Percentiles rank a stretch among this genome's conserved stretches.
phyloP scores from a whole-genome alignment of 306 rosid species.

The Gastrolobium villosum region DNA sequence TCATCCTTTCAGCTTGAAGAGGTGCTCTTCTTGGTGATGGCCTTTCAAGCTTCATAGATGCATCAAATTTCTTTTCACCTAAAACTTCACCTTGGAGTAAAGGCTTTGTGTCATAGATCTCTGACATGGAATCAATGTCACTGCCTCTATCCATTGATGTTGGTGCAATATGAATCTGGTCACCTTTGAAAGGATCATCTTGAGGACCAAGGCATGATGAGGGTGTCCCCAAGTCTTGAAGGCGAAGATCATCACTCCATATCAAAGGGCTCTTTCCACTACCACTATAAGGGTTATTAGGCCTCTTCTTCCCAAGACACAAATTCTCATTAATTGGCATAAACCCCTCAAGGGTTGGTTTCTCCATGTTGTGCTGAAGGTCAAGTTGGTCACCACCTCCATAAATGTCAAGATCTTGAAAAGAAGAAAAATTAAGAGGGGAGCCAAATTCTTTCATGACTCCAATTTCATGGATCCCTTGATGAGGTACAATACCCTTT shows the following conservation, averaged over 20 bases:
- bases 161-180: constrained; percentile 70
- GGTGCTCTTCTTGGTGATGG: constrained; percentile 79
- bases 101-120: constrained; percentile 79
- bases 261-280: constrained; percentile 87
- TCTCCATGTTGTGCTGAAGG: constrained; percentile 70
- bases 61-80: constrained; percentile 65
- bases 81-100: constrained; percentile 57
- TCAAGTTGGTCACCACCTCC: constrained; percentile 78
- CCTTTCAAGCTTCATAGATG: constrained; percentile 77
- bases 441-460: constrained; percentile 76
- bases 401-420: constrained; percentile 90
- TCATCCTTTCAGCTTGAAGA: constrained; percentile 70
- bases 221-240: constrained; percentile 83
- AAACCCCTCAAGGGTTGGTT: constrained; percentile 66
- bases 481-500: constrained; percentile 63
- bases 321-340: constrained; percentile 56
- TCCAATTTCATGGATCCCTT: constrained; percentile 68
- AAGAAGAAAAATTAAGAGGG: constrained; percentile 78
- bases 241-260: constrained; percentile 93
- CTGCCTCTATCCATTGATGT: constrained; percentile 65
- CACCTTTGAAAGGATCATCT: constrained; percentile 77
- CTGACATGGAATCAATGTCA: constrained; percentile 75
- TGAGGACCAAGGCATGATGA: constrained; percentile 76
- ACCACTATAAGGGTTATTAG: constrained; percentile 66
- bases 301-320: constrained; percentile 78